Conservation (phyloP, 345 rosid species). For the Eucalyptus sp. region DNA sequence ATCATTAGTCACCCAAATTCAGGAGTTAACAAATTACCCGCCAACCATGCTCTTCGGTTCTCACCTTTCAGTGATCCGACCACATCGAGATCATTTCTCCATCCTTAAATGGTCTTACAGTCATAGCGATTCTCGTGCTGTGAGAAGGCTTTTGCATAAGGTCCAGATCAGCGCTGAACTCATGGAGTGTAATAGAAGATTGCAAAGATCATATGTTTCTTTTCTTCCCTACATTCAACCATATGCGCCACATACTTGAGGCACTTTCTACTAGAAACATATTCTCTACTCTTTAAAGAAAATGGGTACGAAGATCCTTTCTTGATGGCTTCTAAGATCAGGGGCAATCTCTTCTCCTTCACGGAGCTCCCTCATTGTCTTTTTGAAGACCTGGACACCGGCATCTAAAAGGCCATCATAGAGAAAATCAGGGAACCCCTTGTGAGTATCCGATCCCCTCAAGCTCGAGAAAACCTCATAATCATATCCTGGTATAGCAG, state of each 20-base stretch:
- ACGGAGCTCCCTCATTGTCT: neutral
- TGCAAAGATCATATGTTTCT: neutral
- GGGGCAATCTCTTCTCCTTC: neutral
- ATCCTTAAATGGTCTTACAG: neutral
- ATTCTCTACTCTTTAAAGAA: neutral
- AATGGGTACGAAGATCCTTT: neutral
- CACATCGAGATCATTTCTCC: neutral
- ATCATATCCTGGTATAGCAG: neutral
- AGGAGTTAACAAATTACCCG: neutral
- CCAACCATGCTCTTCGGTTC: neutral
- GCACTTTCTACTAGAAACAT: neutral
- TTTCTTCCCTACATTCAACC: neutral
- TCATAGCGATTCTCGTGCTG: neutral
- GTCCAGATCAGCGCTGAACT: fast-evolving
- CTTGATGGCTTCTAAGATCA: neutral
- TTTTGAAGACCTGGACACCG: neutral
- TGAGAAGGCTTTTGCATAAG: neutral
- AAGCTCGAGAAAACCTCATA: neutral
- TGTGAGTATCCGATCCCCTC: neutral
- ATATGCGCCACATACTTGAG: neutral
- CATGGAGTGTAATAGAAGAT: neutral
- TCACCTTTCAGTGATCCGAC: neutral
- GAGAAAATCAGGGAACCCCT: neutral
- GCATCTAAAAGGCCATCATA: neutral
- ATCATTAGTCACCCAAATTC: neutral